Percentiles rank a stretch among this genome's conserved stretches.
Conservation (phyloP, 75 land plant species). For the Chamaecyparis obtusa region DNA sequence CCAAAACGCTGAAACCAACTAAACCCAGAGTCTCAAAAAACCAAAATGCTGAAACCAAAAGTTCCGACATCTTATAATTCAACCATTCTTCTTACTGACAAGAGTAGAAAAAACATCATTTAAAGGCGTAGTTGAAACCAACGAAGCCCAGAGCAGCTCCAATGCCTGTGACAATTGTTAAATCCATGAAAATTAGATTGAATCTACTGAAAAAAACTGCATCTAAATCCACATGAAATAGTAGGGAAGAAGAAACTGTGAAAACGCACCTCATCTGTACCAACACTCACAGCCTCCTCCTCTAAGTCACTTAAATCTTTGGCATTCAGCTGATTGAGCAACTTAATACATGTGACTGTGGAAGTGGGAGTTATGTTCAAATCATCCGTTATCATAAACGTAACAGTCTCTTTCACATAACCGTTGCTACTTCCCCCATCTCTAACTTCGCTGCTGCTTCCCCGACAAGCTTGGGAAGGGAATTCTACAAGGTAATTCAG, state of each 20-base stretch:
- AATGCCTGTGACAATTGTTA: background rate
- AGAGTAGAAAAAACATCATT: background rate
- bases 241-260: too few relatives aligned
- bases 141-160: background rate
- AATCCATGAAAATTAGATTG: too few relatives aligned
- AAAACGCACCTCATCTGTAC: conserved; percentile 8
- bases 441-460: background rate
- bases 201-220: too few relatives aligned
- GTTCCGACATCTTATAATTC: too few relatives aligned
- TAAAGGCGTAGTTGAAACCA: conserved; percentile 1
- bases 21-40: background rate
- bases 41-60: too few relatives aligned
- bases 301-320: conserved; percentile 25
- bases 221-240: too few relatives aligned
- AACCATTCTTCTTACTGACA: background rate
- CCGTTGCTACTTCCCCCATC: conserved; percentile 4
- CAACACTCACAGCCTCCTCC: conserved; percentile 16
- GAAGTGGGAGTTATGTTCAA: conserved; percentile 41
- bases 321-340: conserved; percentile 36
- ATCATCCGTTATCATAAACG: conserved; percentile 51
- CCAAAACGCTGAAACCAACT: background rate
- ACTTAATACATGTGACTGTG: conserved; percentile 26
- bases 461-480: too few relatives aligned
- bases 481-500: background rate
- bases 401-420: conserved; percentile 40